Evolutionary conservation across 202 grass and related monocot species (phyloP).

Genomic region (Dendrocalamus latiflorus): DNA sequence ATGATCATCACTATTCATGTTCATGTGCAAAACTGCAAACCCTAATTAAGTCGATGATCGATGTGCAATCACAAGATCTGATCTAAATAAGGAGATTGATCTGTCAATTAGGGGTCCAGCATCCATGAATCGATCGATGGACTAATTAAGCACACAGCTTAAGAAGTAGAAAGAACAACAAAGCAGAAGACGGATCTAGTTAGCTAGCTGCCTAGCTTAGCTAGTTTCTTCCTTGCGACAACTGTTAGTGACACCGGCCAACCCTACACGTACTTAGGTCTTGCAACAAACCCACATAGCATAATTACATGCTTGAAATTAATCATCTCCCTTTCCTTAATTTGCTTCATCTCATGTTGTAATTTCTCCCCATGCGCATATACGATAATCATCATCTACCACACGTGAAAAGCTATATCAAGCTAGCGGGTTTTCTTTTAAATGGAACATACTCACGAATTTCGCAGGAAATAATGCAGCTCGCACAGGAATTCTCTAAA

Average conservation of each 20-base stretch:
- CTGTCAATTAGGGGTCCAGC: not conserved
- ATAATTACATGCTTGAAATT: slow-evolving; percentile 13
- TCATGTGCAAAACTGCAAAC: slow-evolving; percentile 28
- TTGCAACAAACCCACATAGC: not conserved
- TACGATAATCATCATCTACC: not conserved
- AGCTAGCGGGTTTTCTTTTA: too few relatives aligned
- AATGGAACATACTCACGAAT: too few relatives aligned
- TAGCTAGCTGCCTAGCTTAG: not conserved
- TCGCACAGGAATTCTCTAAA: not conserved
- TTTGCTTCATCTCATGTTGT: not conserved
- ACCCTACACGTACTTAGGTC: not conserved
- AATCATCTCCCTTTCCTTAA: not conserved
- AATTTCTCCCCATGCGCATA: not conserved
- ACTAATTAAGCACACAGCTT: not conserved
- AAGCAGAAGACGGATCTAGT: slow-evolving; percentile 1
- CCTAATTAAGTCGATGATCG: not conserved
- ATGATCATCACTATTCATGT: not conserved
- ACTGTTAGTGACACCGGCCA: not conserved
- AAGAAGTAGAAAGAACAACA: not conserved
- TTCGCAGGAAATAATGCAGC: not conserved
- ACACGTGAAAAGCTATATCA: not conserved
- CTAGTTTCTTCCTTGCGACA: not conserved
- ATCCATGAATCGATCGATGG: not conserved
- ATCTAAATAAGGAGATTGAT: not conserved
- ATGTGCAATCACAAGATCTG: not conserved